Evolutionary conservation across 2,329 filamentous ascomycete species (phyloP).

Genomic region (Sporothrix dimorphospora): DNA sequence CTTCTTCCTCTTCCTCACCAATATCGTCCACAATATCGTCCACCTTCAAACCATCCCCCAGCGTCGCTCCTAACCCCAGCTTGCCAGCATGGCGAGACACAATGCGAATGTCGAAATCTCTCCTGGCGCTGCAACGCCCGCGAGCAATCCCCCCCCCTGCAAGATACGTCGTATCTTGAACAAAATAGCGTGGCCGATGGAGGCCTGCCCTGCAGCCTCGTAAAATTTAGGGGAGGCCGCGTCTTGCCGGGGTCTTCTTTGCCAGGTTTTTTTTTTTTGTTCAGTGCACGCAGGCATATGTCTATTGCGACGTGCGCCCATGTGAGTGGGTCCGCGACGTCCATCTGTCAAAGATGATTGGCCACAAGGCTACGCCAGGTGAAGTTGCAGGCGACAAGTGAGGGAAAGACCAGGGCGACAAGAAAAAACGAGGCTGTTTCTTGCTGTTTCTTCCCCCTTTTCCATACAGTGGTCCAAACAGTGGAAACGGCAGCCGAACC

Average conservation of each 20-base stretch:
- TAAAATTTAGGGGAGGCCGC: constrained; percentile 24
- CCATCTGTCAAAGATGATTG: constrained; percentile 1
- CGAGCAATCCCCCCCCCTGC: not conserved
- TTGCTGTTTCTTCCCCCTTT: not conserved
- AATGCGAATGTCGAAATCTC: constrained; percentile 13
- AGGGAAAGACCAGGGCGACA: not conserved
- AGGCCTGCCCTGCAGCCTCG: constrained; percentile 11
- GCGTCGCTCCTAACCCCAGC: not conserved
- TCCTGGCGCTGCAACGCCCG: constrained; percentile 7
- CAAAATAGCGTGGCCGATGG: constrained; percentile 8
- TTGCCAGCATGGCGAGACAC: not conserved
- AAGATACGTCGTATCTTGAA: not conserved
- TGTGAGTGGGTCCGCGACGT: not conserved
- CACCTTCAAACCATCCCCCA: not conserved
- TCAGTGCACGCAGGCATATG: not conserved
- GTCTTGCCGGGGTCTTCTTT: constrained; percentile 1
- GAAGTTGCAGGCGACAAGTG: not conserved
- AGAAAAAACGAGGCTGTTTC: constrained; percentile 16
- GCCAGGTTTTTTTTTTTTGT: constrained; percentile 1
- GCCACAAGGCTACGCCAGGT: not conserved
- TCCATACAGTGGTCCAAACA: constrained; percentile 2
- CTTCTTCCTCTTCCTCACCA: not conserved
- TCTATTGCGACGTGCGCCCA: not conserved
- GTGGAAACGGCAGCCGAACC: constrained; percentile 14
- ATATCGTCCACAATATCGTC: not conserved